Conservation (phyloP, 2,329 filamentous ascomycete species). For the Talaromyces sp. region DNA sequence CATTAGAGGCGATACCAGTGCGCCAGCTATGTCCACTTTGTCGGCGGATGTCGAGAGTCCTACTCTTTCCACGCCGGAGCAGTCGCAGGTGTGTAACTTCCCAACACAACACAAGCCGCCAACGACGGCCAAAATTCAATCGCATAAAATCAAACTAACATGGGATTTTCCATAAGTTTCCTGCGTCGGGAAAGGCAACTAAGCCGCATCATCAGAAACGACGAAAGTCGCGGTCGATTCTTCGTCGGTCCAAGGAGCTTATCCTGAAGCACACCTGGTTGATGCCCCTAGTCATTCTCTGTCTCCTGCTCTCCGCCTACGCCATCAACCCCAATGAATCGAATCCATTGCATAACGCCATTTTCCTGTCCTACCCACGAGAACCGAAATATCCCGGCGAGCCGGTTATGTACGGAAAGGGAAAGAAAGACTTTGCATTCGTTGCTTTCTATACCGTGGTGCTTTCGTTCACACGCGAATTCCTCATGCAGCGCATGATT, state of each 20-base stretch:
- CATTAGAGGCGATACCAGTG: conserved; percentile 43
- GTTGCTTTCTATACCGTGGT: conserved; percentile 85
- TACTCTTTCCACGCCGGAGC: conserved; percentile 21
- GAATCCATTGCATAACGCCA: conserved; percentile 73
- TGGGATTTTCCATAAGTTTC: not conserved
- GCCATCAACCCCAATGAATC: conserved; percentile 68
- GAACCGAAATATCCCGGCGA: conserved; percentile 47
- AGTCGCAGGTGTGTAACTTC: conserved; percentile 24
- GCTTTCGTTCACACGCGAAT: conserved; percentile 88
- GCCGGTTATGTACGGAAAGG: conserved; percentile 75
- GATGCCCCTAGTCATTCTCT: conserved; percentile 63
- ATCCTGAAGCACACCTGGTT: conserved; percentile 55
- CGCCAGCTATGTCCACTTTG: conserved; percentile 43
- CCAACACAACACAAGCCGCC: not conserved
- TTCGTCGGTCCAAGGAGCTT: conserved; percentile 39
- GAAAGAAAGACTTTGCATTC: conserved; percentile 78
- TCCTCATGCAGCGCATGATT: conserved; percentile 87
- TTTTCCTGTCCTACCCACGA: conserved; percentile 85
- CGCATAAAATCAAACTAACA: not conserved
- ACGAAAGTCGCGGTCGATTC: conserved; percentile 37
- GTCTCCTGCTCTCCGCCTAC: conserved; percentile 62
- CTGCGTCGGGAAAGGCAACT: conserved; percentile 16
- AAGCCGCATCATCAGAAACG: conserved; percentile 39
- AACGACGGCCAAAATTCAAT: conserved; percentile 7
- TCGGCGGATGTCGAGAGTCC: conserved; percentile 20